Evolutionary conservation across 306 rosid genomes (phyloP).

Genomic region (Fragaria iinumae): DNA sequence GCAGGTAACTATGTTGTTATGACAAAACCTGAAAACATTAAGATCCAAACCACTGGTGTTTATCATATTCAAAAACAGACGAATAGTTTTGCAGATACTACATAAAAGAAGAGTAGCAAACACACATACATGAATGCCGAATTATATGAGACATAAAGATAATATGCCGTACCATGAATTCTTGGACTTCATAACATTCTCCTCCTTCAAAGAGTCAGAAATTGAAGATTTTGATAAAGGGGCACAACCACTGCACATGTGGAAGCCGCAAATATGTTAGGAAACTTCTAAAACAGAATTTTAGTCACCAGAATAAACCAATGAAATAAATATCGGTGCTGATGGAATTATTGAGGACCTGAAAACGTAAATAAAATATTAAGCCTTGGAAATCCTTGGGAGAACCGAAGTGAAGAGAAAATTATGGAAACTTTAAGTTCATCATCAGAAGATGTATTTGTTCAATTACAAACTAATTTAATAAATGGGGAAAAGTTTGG

Average conservation of each 20-base stretch:
- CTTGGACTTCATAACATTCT: constrained; percentile 56
- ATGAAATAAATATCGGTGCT: background rate
- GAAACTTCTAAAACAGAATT: constrained; percentile 17
- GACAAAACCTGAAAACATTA: constrained; percentile 63
- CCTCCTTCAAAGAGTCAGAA: constrained; percentile 67
- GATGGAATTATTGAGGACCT: background rate
- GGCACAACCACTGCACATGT: constrained; percentile 69
- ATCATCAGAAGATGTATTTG: background rate
- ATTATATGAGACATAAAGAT: constrained; percentile 21
- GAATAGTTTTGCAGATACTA: background rate
- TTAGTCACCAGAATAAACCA: background rate
- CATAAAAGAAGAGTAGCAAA: constrained; percentile 3
- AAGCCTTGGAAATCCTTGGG: background rate
- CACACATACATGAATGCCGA: background rate
- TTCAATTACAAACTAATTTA: background rate
- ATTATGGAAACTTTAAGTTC: background rate
- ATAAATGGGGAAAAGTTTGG: background rate
- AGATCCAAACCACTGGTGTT: constrained; percentile 26
- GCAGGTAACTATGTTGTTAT: constrained; percentile 90
- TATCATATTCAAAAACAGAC: constrained; percentile 23
- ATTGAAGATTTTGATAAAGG: constrained; percentile 62
- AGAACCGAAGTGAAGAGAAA: background rate
- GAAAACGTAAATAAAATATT: background rate
- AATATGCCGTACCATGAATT: constrained; percentile 57
- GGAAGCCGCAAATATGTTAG: constrained; percentile 29